phyloP scores from a whole-genome alignment of 2,329 filamentous ascomycete genomes.

The Fusarium sp. region DNA sequence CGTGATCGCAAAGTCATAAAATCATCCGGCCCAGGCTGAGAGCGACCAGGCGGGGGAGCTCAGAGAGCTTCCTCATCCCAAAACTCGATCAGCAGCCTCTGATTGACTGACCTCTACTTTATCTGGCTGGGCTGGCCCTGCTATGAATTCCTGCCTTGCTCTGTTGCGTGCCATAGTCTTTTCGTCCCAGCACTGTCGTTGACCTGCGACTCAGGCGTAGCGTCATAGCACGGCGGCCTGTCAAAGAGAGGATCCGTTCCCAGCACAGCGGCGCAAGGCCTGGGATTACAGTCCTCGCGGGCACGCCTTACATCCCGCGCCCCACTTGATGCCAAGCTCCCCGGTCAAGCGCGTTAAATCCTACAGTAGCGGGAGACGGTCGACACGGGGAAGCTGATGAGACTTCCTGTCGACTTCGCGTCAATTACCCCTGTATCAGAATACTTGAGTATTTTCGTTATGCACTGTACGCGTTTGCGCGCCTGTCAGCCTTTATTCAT shows the following conservation, averaged over 20 bases:
- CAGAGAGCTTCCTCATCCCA: conserved; percentile 31
- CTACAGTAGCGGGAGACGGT: conserved; percentile 36
- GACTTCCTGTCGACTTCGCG: conserved; percentile 38
- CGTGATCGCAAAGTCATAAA: conserved; percentile 37
- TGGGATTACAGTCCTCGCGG: conserved; percentile 35
- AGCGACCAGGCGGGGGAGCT: conserved; percentile 36
- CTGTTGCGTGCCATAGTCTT: background rate
- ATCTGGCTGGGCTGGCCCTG: background rate
- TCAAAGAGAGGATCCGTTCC: conserved; percentile 51
- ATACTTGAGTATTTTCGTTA: background rate
- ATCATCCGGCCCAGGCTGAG: conserved; percentile 30
- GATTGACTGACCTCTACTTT: background rate
- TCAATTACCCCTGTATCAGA: conserved; percentile 27
- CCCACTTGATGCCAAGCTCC: conserved; percentile 46
- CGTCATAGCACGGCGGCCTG: conserved; percentile 45
- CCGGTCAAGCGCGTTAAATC: conserved; percentile 36
- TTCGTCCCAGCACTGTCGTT: conserved; percentile 24
- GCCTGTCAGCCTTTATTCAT: background rate
- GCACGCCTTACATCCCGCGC: conserved; percentile 45
- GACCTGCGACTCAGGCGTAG: conserved; percentile 44
- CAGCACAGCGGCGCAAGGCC: conserved; percentile 50
- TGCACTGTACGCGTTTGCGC: conserved; percentile 49
- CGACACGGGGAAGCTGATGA: conserved; percentile 41
- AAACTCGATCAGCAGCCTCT: conserved; percentile 16
- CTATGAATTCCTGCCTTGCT: conserved; percentile 3